Evolutionary conservation across 2,329 filamentous ascomycete genomes (phyloP).

Genomic region (Periconia sp.): DNA sequence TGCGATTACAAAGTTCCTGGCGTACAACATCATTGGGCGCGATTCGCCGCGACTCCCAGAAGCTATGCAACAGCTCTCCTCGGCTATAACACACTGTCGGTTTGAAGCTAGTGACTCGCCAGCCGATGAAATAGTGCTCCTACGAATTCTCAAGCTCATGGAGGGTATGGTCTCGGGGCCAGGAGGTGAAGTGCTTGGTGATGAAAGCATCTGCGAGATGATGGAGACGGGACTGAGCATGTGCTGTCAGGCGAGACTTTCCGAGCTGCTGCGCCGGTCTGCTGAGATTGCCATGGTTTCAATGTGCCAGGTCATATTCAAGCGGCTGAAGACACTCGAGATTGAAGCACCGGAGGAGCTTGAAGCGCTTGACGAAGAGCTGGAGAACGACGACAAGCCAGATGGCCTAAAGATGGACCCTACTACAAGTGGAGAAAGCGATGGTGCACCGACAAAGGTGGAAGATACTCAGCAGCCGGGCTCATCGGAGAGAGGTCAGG

Average conservation of each 20-base stretch:
- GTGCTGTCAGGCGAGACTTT: conserved; percentile 91
- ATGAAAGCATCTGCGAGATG: conserved; percentile 99
- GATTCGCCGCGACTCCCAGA: conserved; percentile 85
- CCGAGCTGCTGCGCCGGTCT: conserved; percentile 85
- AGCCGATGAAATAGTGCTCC: conserved; percentile 91
- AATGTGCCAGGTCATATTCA: conserved; percentile 99
- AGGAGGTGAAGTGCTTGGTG: conserved; percentile 89
- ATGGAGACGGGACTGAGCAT: conserved; percentile 98
- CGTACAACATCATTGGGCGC: conserved; percentile 87
- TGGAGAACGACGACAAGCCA: conserved; percentile 66
- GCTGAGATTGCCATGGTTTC: conserved; percentile 97
- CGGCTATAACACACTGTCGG: conserved; percentile 94
- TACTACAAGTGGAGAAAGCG: conserved; percentile 68
- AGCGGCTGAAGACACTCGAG: conserved; percentile 86
- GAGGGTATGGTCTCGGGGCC: conserved; percentile 96
- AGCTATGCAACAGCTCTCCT: conserved; percentile 93
- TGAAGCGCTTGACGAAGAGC: conserved; percentile 69
- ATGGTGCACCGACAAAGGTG: conserved; percentile 45
- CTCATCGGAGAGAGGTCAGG: conserved; percentile 38
- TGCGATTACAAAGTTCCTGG: conserved; percentile 94
- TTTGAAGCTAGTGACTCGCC: conserved; percentile 96
- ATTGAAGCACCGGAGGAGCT: conserved; percentile 73
- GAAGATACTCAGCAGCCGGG: conserved; percentile 42
- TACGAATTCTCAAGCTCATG: conserved; percentile 96
- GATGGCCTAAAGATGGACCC: conserved; percentile 85